Conservation (phyloP, 2,329 filamentous ascomycete genomes). For the Colletotrichum sp. region DNA sequence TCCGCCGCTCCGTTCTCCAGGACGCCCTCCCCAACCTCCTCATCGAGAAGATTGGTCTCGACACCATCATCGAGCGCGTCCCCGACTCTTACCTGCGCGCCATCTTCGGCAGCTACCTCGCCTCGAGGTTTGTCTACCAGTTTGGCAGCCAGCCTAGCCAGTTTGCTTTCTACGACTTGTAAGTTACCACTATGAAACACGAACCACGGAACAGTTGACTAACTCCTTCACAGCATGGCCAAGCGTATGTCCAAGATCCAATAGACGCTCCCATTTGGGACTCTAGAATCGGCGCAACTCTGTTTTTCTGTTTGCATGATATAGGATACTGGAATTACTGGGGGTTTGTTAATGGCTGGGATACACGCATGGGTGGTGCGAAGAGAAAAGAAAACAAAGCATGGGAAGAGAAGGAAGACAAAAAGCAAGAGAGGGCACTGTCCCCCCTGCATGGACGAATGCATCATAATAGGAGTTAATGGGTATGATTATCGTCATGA, state of each 20-base stretch:
- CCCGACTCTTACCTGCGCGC: slow-evolving; percentile 91
- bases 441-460: background rate
- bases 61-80: slow-evolving; percentile 85
- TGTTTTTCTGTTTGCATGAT: background rate
- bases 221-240: slow-evolving; percentile 61
- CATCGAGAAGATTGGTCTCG: slow-evolving; percentile 87
- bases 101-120: slow-evolving; percentile 95
- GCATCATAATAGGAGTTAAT: slow-evolving; percentile 17
- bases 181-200: slow-evolving; percentile 46
- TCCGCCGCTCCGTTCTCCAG: slow-evolving; percentile 77
- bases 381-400: background rate
- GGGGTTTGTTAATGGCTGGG: background rate
- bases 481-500: background rate
- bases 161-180: slow-evolving; percentile 99
- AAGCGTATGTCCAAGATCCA: slow-evolving; percentile 62
- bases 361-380: slow-evolving; percentile 9
- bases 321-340: background rate
- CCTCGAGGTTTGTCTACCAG: slow-evolving; percentile 94
- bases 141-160: slow-evolving; percentile 92
- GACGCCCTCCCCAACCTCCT: slow-evolving; percentile 88
- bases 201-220: background rate
- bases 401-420: background rate
- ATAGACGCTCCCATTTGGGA: background rate
- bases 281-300: background rate
- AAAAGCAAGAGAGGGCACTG: background rate